A percentile compares a stretch with the other conserved stretches of the same genome.
Conservation (phyloP, 371 early-diverging fungal species). For the Smittium mucronatum region DNA sequence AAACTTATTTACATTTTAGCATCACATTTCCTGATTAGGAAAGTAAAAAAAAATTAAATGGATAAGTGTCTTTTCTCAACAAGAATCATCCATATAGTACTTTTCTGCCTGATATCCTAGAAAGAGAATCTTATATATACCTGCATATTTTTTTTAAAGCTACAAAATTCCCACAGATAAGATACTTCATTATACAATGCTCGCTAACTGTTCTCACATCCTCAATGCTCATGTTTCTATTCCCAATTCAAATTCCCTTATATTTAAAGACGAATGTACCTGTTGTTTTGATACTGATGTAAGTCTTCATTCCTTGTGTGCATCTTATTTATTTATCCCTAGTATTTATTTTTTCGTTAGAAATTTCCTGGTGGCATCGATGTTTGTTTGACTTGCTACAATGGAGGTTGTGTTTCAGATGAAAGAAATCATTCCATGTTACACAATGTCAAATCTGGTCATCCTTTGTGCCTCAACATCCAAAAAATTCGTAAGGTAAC, state of each 20-base stretch:
- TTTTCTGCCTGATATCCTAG: too few relatives aligned
- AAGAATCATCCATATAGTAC: too few relatives aligned
- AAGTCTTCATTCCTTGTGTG: conserved; percentile 1
- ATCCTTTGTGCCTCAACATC: conserved; percentile 75
- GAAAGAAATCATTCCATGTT: conserved; percentile 55
- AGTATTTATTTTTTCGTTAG: background rate
- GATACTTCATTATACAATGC: conserved; percentile 1
- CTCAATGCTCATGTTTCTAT: background rate
- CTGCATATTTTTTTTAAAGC: too few relatives aligned
- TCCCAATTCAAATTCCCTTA: conserved; percentile 21
- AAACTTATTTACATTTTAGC: too few relatives aligned
- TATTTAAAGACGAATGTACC: conserved; percentile 92
- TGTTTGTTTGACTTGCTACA: conserved; percentile 87
- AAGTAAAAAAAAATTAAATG: too few relatives aligned
- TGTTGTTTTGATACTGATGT: conserved; percentile 81
- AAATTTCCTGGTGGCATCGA: conserved; percentile 58
- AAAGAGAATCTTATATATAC: too few relatives aligned
- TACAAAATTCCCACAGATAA: background rate
- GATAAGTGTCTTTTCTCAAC: too few relatives aligned
- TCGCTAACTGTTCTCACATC: conserved; percentile 1
- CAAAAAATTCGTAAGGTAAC: conserved; percentile 36
- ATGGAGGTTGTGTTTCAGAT: conserved; percentile 62
- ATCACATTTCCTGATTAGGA: too few relatives aligned
- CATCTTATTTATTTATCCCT: background rate
- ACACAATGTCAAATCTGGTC: conserved; percentile 55